Base-by-base conservation (phyloP, 345 rosid genomes). In the Pugionium dolabratum region DNA sequence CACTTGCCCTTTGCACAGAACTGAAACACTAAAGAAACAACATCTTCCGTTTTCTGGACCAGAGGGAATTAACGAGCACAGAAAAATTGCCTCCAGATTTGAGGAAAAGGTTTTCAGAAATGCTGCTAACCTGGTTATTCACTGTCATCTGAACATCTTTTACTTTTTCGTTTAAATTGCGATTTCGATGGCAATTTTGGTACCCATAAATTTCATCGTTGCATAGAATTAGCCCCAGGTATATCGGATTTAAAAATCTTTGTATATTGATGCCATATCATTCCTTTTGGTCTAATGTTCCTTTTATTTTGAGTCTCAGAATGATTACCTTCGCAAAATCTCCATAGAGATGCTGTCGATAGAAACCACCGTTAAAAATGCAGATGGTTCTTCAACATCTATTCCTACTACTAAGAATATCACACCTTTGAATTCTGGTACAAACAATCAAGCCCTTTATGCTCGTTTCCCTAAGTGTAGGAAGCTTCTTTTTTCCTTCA, bases 281-380 rank as follows among this genome's bases (percentile, higher is more conserved):
- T 58, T 58, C 50, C n/a, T 39, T 44, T 50, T 66, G 40, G 42
- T 25, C 10, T 51, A 11, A 40, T 4, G 39, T 43, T 51, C 3
- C 53, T 55, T 31, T 7, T 64, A 29, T 9, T 30, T 51, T 4
- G 3, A 52, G 9, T 71, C 76, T 37, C 73, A 89, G 96, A 88
- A 89, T 5, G 95, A 88, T 69, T 88, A 85, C 73, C 55, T 88
- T n/a, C 75, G 79, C 70, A 85, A 74, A 74, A 85, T 88, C 71
- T 84, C 89, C 5, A 18, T 79, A 79, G 84, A 85, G 84, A 81
- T 88, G 95, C 81, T 82, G 49, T 53, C 86, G 31, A 72, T 88
- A 82, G 91, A 85, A 75, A 70, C 52, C 43, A 9, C 10, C 10
- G 43, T 9, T 64, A 85, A 36, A 4, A 36, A 4, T 31, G 55